Evolutionary conservation across 495 filamentous ascomycete species (phyloP).

Genomic region (Neurospora sp.): DNA sequence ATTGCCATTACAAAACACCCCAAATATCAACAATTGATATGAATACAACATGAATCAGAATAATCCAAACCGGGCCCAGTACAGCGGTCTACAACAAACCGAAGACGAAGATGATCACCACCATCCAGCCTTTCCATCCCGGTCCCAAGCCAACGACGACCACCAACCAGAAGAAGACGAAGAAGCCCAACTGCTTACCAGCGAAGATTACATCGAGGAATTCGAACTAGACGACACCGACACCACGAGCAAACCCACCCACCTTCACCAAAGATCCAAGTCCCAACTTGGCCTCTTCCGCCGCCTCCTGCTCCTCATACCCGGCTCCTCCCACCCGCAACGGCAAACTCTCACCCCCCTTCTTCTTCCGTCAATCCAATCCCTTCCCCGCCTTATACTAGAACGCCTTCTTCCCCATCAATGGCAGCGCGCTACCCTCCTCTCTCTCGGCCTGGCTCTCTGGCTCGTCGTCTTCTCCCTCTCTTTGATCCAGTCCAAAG

Average conservation of each 20-base stretch:
- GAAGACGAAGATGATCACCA: not conserved
- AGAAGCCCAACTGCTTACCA: constrained; percentile 16
- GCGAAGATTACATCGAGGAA: constrained; percentile 9
- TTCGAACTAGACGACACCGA: constrained; percentile 11
- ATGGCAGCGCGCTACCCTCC: constrained; percentile 44
- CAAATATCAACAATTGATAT: not conserved
- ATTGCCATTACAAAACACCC: no score
- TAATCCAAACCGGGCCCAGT: not conserved
- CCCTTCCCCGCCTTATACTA: constrained; percentile 50
- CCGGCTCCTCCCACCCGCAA: constrained; percentile 8
- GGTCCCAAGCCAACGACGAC: not conserved
- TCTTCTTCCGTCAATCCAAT: constrained; percentile 51
- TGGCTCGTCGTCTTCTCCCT: constrained; percentile 58
- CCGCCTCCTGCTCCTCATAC: constrained; percentile 1
- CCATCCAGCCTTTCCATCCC: not conserved
- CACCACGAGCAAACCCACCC: not conserved
- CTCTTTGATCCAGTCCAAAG: constrained; percentile 46
- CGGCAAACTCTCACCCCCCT: constrained; percentile 46
- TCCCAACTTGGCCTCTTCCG: no score
- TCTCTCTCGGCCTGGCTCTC: constrained; percentile 46
- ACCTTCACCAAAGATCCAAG: no score
- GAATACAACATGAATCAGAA: not conserved
- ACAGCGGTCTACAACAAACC: not conserved
- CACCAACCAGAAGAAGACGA: constrained; percentile 4
- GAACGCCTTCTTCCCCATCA: constrained; percentile 47